Percentiles rank a stretch among this genome's conserved stretches.
Evolutionary conservation across 2,329 filamentous ascomycete species (phyloP).

Genomic region (Juglanconis oblonga): DNA sequence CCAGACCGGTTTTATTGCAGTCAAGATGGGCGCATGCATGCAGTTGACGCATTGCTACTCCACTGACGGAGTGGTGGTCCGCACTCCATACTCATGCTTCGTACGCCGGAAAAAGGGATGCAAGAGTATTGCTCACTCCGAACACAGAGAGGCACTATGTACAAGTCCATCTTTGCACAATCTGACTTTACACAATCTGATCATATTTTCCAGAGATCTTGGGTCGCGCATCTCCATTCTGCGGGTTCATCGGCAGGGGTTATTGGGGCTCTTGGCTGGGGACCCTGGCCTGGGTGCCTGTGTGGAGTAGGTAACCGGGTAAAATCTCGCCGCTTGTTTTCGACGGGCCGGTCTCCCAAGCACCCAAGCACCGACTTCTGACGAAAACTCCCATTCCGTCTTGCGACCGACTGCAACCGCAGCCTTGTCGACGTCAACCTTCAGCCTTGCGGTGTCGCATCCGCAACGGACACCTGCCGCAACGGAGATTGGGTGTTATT

Average conservation of each 20-base stretch:
- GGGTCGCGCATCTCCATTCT: background rate
- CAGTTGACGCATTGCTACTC: too few relatives aligned
- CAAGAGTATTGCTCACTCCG: too few relatives aligned
- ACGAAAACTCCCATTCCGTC: background rate
- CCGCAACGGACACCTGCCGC: background rate
- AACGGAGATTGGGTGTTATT: background rate
- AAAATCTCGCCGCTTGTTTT: conserved; percentile 6
- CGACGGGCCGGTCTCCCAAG: background rate
- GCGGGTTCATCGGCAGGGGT: background rate
- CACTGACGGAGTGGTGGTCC: too few relatives aligned
- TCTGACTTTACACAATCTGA: background rate
- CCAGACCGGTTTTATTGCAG: too few relatives aligned
- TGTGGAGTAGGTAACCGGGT: background rate
- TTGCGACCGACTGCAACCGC: background rate
- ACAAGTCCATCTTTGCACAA: background rate
- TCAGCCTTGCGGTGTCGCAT: background rate
- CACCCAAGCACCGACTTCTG: background rate
- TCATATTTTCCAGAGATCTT: background rate
- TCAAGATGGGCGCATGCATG: too few relatives aligned
- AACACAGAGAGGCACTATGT: too few relatives aligned
- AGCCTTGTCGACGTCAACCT: background rate
- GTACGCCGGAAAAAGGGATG: too few relatives aligned
- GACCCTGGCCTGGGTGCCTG: background rate
- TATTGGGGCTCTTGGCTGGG: background rate
- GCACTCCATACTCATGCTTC: too few relatives aligned